A percentile compares a stretch with the other conserved stretches of the same genome.
These are phyloP conservation scores for Arachis monticola DNA, from an alignment of 331 rosid species.

Conservation along the genomic window DNA sequence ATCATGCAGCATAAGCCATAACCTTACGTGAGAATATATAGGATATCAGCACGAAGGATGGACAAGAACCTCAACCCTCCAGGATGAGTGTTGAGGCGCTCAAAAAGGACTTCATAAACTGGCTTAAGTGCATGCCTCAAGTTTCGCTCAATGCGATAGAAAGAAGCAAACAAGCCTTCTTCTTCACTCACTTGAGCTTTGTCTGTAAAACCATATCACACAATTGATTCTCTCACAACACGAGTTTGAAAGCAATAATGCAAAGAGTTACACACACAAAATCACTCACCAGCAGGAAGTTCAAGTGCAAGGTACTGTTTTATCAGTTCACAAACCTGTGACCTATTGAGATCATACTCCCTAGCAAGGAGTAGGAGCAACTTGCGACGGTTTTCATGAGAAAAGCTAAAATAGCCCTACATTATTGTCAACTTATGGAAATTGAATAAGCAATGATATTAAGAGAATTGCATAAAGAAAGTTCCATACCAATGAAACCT, in stretches of 20 bases:
- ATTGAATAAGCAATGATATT: slow-evolving; percentile 9
- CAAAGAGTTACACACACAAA: slow-evolving; percentile 14
- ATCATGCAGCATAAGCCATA: slow-evolving; percentile 27
- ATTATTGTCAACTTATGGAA: slow-evolving; percentile 39
- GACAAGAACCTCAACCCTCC: slow-evolving; percentile 90
- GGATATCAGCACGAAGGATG: slow-evolving; percentile 80
- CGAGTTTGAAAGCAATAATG: slow-evolving; percentile 21
- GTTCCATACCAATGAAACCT: neutral
- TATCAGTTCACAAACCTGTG: slow-evolving; percentile 72
- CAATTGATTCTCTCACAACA: slow-evolving; percentile 37
- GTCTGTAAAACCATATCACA: slow-evolving; percentile 45
- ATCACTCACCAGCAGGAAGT: slow-evolving; percentile 70
- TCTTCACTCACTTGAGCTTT: slow-evolving; percentile 56
- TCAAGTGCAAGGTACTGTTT: slow-evolving; percentile 87
- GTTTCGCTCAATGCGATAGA: slow-evolving; percentile 76
- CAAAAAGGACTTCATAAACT: slow-evolving; percentile 81
- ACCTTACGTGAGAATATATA: slow-evolving; percentile 80
- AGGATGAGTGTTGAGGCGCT: slow-evolving; percentile 86
- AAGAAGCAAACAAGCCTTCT: slow-evolving; percentile 62
- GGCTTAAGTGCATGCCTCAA: slow-evolving; percentile 90
- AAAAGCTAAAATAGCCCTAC: slow-evolving; percentile 82
- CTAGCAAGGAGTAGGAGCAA: slow-evolving; percentile 74
- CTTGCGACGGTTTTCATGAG: slow-evolving; percentile 64
- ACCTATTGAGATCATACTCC: slow-evolving; percentile 85
- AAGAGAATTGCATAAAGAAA: slow-evolving; percentile 2